Base-by-base conservation (phyloP, 2,329 filamentous ascomycete species). In the Alternaria sp. region DNA sequence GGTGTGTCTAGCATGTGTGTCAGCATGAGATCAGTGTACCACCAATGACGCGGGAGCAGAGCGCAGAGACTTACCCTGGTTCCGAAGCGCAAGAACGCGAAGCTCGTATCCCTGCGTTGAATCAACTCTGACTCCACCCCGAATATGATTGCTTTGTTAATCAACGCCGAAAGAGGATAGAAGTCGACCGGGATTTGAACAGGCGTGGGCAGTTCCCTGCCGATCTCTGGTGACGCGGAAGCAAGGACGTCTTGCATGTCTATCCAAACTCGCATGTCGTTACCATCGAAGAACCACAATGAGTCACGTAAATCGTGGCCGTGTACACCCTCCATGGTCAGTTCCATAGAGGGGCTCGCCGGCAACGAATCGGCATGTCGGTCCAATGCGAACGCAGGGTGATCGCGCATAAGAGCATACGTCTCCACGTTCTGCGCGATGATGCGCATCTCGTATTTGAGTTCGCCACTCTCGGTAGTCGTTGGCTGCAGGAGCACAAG, bases 361-460 rank as follows among this genome's bases (percentile, higher is more conserved):
- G 85, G 84, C 30, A 83, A 71, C 47, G 84, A 83, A 61, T 86
- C 84, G n/a, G 79, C 69, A 19, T 81, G 80, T 26, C 81, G 80
- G 12, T 81, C 80, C 65, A 86, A 83, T 40, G 69, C 74, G 58
- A 83, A 78, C 40, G 83, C 80, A 7, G 88, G 89, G 73, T 96
- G 92, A 75, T 99, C 96, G 67, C 94, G 90, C 89, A 96, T 96
- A 72, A 96, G 89, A 57, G 91, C 90, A 77, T 97, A 97, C 74
- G 96, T 98, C 78, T 99, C 96, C 44, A 98, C 93, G 73, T 97
- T 96, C 73, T 97, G 93, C 12, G 94, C 93, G 75, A 99, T 91
- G 62, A 98, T 91, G 10, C 94, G 91, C 96, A 99, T 99, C 76
- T 98, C 95, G 76, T 99, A 99, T 82, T 97, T 98, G 55, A 97